Conservation (phyloP, 129 eudicot genomes). For the Rutidosis leptorrhynchoides region DNA sequence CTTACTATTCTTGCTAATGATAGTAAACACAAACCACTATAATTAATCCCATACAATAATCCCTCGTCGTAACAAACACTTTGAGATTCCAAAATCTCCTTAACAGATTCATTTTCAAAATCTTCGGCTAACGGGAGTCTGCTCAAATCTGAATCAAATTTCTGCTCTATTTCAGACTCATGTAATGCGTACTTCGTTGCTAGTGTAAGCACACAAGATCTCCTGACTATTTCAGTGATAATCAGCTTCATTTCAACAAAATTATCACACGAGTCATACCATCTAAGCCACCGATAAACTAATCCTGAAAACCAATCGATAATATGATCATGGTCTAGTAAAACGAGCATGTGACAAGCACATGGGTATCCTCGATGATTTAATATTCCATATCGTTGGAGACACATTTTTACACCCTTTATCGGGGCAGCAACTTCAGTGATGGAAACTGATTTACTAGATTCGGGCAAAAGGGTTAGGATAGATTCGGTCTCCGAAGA, state of each 20-base stretch:
- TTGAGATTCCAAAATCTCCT: slow-evolving; percentile 12
- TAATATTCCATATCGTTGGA: slow-evolving; percentile 62
- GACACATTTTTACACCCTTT: slow-evolving; percentile 56
- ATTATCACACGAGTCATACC: slow-evolving; percentile 68
- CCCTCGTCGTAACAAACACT: slow-evolving; percentile 48
- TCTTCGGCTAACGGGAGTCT: slow-evolving; percentile 60
- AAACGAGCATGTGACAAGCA: slow-evolving; percentile 49
- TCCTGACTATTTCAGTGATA: slow-evolving; percentile 46
- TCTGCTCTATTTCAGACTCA: slow-evolving; percentile 59
- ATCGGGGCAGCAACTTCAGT: slow-evolving; percentile 59
- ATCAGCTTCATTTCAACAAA: slow-evolving; percentile 52
- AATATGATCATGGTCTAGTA: slow-evolving; percentile 61
- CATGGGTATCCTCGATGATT: slow-evolving; percentile 57
- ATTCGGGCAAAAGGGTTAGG: slow-evolving; percentile 49
- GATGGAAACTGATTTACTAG: slow-evolving; percentile 24
- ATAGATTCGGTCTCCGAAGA: slow-evolving; percentile 62
- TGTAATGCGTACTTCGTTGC: slow-evolving; percentile 69
- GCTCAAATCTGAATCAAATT: slow-evolving; percentile 57
- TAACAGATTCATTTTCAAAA: slow-evolving; percentile 31
- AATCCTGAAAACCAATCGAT: slow-evolving; percentile 78
- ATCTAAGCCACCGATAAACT: slow-evolving; percentile 66
- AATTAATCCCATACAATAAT: slow-evolving; percentile 52
- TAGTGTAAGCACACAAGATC: slow-evolving; percentile 82
- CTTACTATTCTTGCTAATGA: slow-evolving; percentile 73
- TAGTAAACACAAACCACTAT: slow-evolving; percentile 63